Evolutionary conservation across 83 land plant genomes (phyloP).

Genomic region (Diphasiastrum complanatum): DNA sequence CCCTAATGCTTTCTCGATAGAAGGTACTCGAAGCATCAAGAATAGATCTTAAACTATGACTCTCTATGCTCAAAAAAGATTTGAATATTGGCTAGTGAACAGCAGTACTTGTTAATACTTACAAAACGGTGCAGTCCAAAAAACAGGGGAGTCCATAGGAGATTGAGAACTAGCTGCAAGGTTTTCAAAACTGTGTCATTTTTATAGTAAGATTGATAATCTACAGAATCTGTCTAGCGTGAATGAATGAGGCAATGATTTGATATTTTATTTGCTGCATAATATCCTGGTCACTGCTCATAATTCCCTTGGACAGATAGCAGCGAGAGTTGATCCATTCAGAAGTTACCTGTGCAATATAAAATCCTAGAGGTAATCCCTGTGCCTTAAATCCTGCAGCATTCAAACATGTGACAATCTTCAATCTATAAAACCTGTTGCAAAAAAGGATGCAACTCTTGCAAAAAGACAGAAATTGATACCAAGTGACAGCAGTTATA

Average conservation of each 20-base stretch:
- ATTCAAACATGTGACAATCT: no score
- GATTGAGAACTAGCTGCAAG: constrained; percentile 3
- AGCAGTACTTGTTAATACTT: background rate
- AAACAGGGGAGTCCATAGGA: constrained; percentile 12
- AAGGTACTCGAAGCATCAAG: no score
- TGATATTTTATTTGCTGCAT: no score
- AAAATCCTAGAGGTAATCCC: background rate
- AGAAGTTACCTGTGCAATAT: constrained; percentile 10
- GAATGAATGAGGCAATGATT: background rate
- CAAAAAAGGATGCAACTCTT: no score
- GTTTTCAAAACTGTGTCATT: background rate
- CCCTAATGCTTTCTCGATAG: no score
- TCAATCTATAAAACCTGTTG: no score
- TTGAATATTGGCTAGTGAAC: background rate
- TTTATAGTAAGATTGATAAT: background rate
- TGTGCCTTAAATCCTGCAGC: constrained; percentile 6
- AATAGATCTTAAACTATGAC: background rate
- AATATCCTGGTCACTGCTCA: no score
- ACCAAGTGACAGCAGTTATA: no score
- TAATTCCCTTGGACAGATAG: no score
- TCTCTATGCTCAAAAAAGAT: background rate
- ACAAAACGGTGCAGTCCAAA: no score
- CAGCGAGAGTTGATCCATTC: no score
- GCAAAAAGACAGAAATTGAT: no score
- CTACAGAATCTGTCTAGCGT: background rate